Conservation (phyloP, 2,329 filamentous ascomycete genomes). For the Ophiocordyceps unilateralis region DNA sequence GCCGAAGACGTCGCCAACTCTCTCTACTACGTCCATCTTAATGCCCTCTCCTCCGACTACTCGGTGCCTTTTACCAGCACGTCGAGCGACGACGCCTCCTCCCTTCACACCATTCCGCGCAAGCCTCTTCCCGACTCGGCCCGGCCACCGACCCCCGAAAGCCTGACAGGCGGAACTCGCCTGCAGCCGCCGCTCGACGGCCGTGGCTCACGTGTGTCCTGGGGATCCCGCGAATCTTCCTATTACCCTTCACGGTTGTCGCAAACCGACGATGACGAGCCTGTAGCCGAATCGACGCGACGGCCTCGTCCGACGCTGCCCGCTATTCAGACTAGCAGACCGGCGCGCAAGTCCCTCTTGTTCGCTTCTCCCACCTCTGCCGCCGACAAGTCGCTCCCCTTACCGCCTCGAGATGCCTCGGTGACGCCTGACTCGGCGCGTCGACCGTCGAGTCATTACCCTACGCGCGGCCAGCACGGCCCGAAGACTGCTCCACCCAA, state of each 20-base stretch:
- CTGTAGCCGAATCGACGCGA: background rate
- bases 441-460: constrained; percentile 18
- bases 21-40: constrained; percentile 78
- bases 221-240: constrained; percentile 6
- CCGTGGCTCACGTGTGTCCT: constrained; percentile 3
- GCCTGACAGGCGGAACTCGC: constrained; percentile 2
- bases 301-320: constrained; percentile 3
- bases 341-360: constrained; percentile 12
- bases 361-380: constrained; percentile 4
- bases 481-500: constrained; percentile 12
- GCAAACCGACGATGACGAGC: constrained; percentile 3
- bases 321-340: constrained; percentile 5
- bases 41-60: constrained; percentile 34
- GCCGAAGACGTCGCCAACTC: constrained; percentile 72
- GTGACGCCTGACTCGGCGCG: constrained; percentile 2
- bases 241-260: background rate
- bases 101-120: constrained; percentile 28
- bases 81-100: constrained; percentile 25
- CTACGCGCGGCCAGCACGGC: constrained; percentile 5
- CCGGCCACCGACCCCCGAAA: constrained; percentile 12
- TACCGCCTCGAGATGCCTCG: background rate
- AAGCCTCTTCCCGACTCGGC: constrained; percentile 29
- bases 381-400: background rate
- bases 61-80: constrained; percentile 12
- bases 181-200: background rate